These are phyloP conservation scores for Wallacemonas sp. DNA, from an alignment of 208 protist species.

Conservation along the genomic window DNA sequence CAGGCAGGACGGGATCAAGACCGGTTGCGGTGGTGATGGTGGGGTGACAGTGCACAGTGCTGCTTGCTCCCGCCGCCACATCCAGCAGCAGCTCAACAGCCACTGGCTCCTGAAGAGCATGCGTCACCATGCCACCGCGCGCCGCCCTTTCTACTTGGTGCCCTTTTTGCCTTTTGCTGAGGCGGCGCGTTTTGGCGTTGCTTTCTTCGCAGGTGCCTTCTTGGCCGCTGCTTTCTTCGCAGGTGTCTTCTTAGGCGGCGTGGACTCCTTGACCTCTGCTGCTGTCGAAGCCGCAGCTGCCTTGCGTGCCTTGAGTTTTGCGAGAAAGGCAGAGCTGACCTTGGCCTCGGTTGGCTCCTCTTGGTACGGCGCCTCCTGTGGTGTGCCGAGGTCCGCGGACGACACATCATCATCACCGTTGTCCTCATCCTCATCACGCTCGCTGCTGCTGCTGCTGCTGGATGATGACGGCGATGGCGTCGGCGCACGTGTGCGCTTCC, in stretches of 20 bases:
- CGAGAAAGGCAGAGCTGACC: background rate
- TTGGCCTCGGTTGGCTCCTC: conserved; percentile 15
- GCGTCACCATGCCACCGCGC: no score
- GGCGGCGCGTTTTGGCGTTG: background rate
- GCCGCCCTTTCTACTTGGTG: background rate
- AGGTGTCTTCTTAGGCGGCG: background rate
- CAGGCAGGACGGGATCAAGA: no score
- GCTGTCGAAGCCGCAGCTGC: no score
- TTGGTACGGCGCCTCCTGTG: conserved; percentile 2
- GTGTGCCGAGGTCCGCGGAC: conserved; percentile 7
- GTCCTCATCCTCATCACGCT: background rate
- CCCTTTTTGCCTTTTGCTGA: background rate
- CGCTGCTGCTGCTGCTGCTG: background rate
- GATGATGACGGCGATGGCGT: background rate
- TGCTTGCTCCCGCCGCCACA: no score
- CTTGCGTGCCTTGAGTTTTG: conserved; percentile 13
- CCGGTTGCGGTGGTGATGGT: no score
- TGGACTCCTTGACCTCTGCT: no score
- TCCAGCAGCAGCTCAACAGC: no score
- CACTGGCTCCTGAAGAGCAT: no score
- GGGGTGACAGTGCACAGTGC: no score
- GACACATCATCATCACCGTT: background rate
- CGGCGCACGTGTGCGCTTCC: background rate
- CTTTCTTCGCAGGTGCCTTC: background rate
- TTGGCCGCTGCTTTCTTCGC: background rate